Percentiles rank a stretch among this genome's conserved stretches.
Evolutionary conservation across 176 grass and related monocot species (phyloP).

Genomic region (Oryza brachyantha): DNA sequence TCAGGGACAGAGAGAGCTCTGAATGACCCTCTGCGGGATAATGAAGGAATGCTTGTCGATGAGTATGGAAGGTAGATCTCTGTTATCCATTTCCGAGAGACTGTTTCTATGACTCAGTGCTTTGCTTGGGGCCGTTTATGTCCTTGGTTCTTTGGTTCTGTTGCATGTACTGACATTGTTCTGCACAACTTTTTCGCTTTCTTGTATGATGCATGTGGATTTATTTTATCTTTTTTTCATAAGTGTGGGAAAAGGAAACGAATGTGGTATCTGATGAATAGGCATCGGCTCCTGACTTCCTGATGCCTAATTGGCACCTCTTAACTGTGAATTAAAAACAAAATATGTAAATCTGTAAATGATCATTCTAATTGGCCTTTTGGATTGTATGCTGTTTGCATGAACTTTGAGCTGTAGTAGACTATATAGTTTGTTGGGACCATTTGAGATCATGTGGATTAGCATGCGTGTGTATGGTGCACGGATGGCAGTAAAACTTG

Average conservation of each 20-base stretch:
- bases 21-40: conserved; percentile 86
- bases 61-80: conserved; percentile 89
- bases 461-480: neutral
- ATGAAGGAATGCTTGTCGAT: conserved; percentile 94
- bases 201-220: neutral
- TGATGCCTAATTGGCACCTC: no score
- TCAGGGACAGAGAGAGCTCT: conserved; percentile 86
- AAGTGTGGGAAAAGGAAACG: neutral
- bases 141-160: conserved; percentile 8
- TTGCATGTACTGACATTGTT: conserved; percentile 24
- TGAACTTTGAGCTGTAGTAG: neutral
- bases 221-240: neutral
- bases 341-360: neutral
- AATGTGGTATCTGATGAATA: no score
- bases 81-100: neutral
- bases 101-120: neutral
- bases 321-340: neutral
- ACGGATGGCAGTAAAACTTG: neutral
- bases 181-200: neutral
- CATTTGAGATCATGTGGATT: conserved; percentile 8
- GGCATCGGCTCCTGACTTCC: no score
- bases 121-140: conserved; percentile 17
- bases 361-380: neutral
- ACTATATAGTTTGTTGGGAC: neutral
- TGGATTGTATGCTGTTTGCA: neutral